Conservation (phyloP, 164 flowering plant species). For the Chimonanthus salicifolius region DNA sequence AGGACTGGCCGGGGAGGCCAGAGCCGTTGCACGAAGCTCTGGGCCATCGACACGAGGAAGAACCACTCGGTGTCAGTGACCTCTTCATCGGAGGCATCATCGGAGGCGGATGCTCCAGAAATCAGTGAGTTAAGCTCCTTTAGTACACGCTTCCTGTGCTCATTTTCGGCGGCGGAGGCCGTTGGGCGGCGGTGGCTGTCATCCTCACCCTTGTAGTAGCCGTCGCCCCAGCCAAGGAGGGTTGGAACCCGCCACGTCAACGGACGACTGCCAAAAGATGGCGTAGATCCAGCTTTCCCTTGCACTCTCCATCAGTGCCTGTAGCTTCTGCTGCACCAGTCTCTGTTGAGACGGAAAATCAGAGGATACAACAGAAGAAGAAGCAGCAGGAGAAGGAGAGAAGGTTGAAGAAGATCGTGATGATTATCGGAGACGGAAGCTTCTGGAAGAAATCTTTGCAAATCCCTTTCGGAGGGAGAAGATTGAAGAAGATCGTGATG, state of each 20-base stretch:
- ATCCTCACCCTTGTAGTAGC: conserved; percentile 81
- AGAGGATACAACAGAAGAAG: no score
- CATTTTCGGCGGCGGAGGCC: conserved; percentile 48
- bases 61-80: conserved; percentile 98
- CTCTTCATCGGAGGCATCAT: conserved; percentile 72
- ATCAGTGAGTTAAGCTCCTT: conserved; percentile 75
- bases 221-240: conserved; percentile 80
- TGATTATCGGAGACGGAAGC: no score
- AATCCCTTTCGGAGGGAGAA: no score
- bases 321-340: conserved; percentile 78
- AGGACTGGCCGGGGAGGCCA: conserved; percentile 78
- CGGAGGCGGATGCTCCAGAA: conserved; percentile 36
- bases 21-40: conserved; percentile 51
- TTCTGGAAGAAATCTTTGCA: no score
- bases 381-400: no score
- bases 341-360: conserved; percentile 50
- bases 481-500: no score
- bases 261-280: conserved; percentile 82
- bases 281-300: conserved; percentile 86
- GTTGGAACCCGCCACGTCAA: conserved; percentile 39
- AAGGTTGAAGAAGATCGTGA: no score
- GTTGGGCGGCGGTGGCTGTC: conserved; percentile 26
- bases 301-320: conserved; percentile 62
- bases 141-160: conserved; percentile 66
- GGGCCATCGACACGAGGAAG: conserved; percentile 83